A percentile compares a stretch with the other conserved stretches of the same genome.
phyloP scores from a whole-genome alignment of 108 stramenopile species.

The Cyclostephanos invisitatus region DNA sequence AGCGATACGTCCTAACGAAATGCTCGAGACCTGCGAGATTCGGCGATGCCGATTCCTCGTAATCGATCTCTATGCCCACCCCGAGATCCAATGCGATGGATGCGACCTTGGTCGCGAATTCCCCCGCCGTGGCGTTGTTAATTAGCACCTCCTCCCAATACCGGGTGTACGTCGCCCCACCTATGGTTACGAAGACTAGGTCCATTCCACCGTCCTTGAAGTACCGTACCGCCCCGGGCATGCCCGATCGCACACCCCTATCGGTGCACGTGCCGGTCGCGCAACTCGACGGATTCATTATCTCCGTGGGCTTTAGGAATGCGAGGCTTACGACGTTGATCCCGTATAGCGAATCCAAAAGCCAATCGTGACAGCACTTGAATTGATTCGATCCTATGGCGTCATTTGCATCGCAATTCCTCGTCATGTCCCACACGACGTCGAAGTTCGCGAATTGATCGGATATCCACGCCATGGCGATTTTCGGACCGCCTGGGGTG shows the following conservation, averaged over 20 bases:
- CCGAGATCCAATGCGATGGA: not conserved
- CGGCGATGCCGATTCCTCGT: not conserved
- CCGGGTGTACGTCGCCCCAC: not conserved
- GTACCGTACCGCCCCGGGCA: not conserved
- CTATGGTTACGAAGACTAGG: conserved; percentile 1
- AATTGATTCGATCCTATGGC: not conserved
- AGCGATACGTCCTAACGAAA: conserved; percentile 2
- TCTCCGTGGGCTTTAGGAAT: conserved; percentile 8
- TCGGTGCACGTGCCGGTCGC: not conserved
- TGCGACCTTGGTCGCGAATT: not conserved
- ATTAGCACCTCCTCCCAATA: not conserved
- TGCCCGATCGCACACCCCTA: not conserved
- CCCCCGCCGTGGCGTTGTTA: conserved; percentile 1
- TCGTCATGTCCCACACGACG: not conserved
- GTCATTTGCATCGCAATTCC: not conserved
- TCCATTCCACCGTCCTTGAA: not conserved
- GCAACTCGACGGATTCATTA: not conserved
- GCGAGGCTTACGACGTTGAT: conserved; percentile 8
- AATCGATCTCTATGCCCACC: conserved; percentile 4
- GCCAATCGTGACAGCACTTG: conserved; percentile 6
- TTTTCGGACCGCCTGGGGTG: not conserved
- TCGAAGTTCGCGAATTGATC: conserved; percentile 8
- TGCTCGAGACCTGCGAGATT: not conserved
- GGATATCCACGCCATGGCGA: conserved; percentile 6
- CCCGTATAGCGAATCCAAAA: not conserved